These are phyloP conservation scores for Cutaneotrichosporon sp. DNA, from an alignment of 1,284 basidiomycete species.

Conservation along the genomic window DNA sequence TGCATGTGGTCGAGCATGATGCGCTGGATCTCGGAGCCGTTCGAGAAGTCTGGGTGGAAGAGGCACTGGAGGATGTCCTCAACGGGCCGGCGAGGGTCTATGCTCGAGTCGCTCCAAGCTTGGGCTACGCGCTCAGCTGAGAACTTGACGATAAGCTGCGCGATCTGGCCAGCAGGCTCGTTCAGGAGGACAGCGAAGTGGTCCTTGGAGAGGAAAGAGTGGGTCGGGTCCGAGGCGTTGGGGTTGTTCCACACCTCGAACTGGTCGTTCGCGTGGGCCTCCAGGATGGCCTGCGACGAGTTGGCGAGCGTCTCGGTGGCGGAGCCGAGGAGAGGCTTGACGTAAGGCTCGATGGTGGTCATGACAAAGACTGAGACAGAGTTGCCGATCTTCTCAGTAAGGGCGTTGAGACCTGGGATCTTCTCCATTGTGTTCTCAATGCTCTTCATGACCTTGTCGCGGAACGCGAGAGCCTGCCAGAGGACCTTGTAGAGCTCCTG, in stretches of 20 bases:
- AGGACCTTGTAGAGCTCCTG: constrained; percentile 77
- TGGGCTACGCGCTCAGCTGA: constrained; percentile 62
- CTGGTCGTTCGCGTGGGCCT: constrained; percentile 71
- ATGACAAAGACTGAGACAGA: constrained; percentile 78
- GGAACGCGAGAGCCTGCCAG: constrained; percentile 82
- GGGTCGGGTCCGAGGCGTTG: constrained; percentile 76
- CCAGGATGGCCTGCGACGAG: constrained; percentile 72
- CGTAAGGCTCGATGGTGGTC: constrained; percentile 67
- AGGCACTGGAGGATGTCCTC: constrained; percentile 73
- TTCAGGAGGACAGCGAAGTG: constrained; percentile 49
- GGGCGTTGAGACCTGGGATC: constrained; percentile 60
- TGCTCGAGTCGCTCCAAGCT: constrained; percentile 75
- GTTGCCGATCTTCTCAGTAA: constrained; percentile 81
- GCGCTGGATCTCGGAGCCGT: constrained; percentile 67
- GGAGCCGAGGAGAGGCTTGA: constrained; percentile 75
- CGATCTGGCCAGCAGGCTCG: constrained; percentile 71
- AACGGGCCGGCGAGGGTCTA: constrained; percentile 62
- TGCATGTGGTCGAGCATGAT: constrained; percentile 64
- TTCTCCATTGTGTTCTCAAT: constrained; percentile 75
- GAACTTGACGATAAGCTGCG: constrained; percentile 63
- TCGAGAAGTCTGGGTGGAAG: constrained; percentile 85
- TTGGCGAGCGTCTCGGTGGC: constrained; percentile 64
- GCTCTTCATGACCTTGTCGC: constrained; percentile 80
- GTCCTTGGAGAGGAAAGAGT: constrained; percentile 56
- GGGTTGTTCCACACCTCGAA: constrained; percentile 77